Percentiles rank a stretch among this genome's conserved stretches.
phyloP scores from a whole-genome alignment of 1,139 yeast species.

The Yamadazyma trypodendri region DNA sequence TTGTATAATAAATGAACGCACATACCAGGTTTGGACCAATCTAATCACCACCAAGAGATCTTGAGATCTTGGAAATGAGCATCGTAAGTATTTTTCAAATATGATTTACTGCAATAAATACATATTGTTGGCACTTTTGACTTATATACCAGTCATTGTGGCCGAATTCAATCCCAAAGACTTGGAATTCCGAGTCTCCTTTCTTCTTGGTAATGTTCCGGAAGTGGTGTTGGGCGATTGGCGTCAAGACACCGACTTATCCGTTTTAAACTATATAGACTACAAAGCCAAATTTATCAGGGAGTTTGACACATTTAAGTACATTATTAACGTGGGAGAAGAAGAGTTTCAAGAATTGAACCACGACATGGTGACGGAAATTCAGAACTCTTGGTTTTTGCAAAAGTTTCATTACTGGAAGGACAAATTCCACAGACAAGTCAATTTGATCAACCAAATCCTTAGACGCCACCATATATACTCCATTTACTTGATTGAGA shows the following conservation, averaged over 20 bases:
- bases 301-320: conserved; percentile 10
- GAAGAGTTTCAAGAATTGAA: conserved; percentile 8
- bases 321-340: conserved; percentile 10
- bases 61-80: too few relatives aligned
- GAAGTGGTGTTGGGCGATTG: conserved; percentile 2
- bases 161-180: conserved; percentile 8
- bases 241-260: conserved; percentile 1
- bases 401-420: conserved; percentile 2
- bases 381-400: neutral
- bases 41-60: too few relatives aligned
- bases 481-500: conserved; percentile 10
- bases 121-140: too few relatives aligned
- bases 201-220: conserved; percentile 12
- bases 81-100: too few relatives aligned
- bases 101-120: neutral
- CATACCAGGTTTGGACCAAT: too few relatives aligned
- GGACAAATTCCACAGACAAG: conserved; percentile 5
- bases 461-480: conserved; percentile 8
- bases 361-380: conserved; percentile 6
- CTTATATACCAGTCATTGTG: neutral
- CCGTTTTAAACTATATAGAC: conserved; percentile 9
- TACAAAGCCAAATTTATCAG: conserved; percentile 9
- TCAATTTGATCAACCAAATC: conserved; percentile 10
- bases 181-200: conserved; percentile 6
- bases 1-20: too few relatives aligned